These are phyloP conservation scores for Podaxis sp. DNA, from an alignment of 768 basidiomycete genomes.

Conservation along the genomic window DNA sequence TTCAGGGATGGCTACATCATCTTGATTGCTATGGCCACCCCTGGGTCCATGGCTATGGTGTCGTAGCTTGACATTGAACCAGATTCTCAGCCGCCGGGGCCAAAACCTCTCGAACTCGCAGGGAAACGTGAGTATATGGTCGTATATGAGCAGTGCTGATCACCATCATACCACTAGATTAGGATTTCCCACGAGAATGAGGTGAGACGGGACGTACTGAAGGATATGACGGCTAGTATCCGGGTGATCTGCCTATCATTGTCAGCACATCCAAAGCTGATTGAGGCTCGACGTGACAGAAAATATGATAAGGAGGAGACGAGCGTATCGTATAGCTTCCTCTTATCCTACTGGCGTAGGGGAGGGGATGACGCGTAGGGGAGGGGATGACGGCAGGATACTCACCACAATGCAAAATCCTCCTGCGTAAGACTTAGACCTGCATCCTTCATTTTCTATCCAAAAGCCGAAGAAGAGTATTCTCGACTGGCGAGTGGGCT, in stretches of 20 bases:
- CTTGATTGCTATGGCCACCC: not conserved
- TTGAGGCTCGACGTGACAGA: not conserved
- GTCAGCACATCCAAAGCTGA: not conserved
- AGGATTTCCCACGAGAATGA: no score
- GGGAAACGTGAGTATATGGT: constrained; percentile 6
- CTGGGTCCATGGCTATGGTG: no score
- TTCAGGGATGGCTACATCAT: not conserved
- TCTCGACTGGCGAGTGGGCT: no score
- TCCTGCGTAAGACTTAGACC: not conserved
- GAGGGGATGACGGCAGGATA: not conserved
- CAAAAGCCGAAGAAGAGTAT: not conserved
- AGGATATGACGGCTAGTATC: constrained; percentile 1
- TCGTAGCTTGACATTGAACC: not conserved
- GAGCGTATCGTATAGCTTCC: no score
- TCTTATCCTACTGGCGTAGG: not conserved
- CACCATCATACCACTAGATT: no score
- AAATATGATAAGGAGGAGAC: not conserved
- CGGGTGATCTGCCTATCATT: constrained; percentile 1
- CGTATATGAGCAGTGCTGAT: constrained; percentile 8
- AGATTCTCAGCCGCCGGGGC: not conserved
- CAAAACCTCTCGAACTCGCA: constrained; percentile 8
- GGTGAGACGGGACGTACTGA: not conserved
- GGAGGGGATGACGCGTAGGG: not conserved
- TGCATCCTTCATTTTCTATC: not conserved
- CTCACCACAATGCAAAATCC: constrained; percentile 5